phyloP scores from a whole-genome alignment of 805 yeast genomes.

The Candida easanensis region DNA sequence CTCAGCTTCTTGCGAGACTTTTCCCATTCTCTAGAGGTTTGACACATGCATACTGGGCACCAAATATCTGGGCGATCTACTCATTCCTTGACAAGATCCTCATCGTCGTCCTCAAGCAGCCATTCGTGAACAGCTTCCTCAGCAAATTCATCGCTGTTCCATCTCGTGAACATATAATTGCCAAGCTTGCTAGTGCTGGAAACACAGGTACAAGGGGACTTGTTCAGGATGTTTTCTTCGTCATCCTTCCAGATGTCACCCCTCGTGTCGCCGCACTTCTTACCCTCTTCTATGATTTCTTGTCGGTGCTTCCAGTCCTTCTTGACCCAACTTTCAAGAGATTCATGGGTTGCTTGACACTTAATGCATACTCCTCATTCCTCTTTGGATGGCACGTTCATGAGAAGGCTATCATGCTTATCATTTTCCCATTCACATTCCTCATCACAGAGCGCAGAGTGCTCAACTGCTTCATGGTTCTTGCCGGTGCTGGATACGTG shows the following conservation, averaged over 20 bases:
- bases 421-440: constrained; percentile 85
- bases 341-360: constrained; percentile 78
- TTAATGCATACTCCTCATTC: constrained; percentile 89
- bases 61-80: constrained; percentile 94
- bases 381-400: constrained; percentile 99
- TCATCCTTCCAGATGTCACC: constrained; percentile 73
- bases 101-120: constrained; percentile 39
- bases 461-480: constrained; percentile 64
- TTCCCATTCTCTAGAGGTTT: constrained; percentile 95
- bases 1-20: constrained; percentile 63
- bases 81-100: constrained; percentile 76
- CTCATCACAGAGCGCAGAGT: constrained; percentile 68
- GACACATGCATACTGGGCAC: constrained; percentile 99
- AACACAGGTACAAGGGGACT: constrained; percentile 74
- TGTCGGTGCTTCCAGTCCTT: constrained; percentile 71
- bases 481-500: constrained; percentile 78
- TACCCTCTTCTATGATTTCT: constrained; percentile 79
- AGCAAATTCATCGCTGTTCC: constrained; percentile 33
- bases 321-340: constrained; percentile 71
- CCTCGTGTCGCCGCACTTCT: constrained; percentile 76
- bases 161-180: constrained; percentile 29
- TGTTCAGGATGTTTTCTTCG: constrained; percentile 86
- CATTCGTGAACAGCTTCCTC: constrained; percentile 40
- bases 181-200: constrained; percentile 30
- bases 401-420: constrained; percentile 91